Evolutionary conservation across 2,329 filamentous ascomycete species (phyloP), one percentile per base, ranked within the genome.

Genomic region (Didymella exigua): DNA sequence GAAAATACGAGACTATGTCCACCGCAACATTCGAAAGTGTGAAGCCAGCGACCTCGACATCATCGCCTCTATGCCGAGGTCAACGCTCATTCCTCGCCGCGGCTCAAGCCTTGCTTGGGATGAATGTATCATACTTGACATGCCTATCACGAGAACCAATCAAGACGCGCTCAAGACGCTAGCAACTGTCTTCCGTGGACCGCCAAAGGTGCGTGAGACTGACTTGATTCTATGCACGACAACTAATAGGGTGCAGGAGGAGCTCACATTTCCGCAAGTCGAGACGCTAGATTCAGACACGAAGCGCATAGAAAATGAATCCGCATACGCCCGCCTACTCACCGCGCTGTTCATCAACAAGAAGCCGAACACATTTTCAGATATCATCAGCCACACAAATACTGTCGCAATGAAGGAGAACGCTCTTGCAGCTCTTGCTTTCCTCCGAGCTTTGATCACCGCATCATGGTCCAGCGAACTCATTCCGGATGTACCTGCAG

Each of bases 21-120:
- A 76, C 14, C 69, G 75, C 34, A 78, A 80, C 24, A 82, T 82
- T 7, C 81, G 82, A 1, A 79, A 81, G 26, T 78, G 78, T n/a
- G 83, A 83, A 9, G 79, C 79, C 16, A 79, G 82, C 47, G 82
- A 86, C 58, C 76, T 86, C 7, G 79, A 79, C 58, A 75, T 87
- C n/a, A 72, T 86, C n/a, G 78, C 81, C 5, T 82, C 81, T 10
- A 75, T 87, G 33, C 84, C 84, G 19, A 79, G 84, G 10, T 76
- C 79, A 11, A 70, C 81, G 29, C 74, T 87, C 0, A 64, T 85
- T 3, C 79, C 82, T 23, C 74, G 73, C 7, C 70, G 68, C 5
- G 47, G 76, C 52, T 63, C 72, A 54, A 68, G 75, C 57, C 77
- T 70, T 14, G 58, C 62, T 5, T 73, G 71, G 70, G 64, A 70